phyloP scores from a whole-genome alignment of 2,329 filamentous ascomycete genomes.

The Waltergamsia citrina region DNA sequence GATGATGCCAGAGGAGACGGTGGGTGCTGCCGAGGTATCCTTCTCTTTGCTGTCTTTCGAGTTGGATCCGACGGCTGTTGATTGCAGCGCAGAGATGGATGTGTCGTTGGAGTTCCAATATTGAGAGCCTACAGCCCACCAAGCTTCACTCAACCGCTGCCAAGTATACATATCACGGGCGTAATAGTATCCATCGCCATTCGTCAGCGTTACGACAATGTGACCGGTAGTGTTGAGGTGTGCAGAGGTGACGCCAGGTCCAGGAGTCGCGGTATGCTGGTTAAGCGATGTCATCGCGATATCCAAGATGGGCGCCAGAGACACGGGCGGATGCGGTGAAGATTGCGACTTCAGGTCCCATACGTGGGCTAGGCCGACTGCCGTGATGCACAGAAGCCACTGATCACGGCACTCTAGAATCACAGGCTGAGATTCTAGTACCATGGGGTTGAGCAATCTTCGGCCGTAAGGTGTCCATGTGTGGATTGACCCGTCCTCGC shows the following conservation, averaged over 20 bases:
- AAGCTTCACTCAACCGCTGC: constrained; percentile 92
- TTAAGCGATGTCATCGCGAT: constrained; percentile 73
- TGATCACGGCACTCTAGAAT: constrained; percentile 84
- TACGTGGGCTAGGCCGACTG: constrained; percentile 81
- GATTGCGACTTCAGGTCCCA: constrained; percentile 84
- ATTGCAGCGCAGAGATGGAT: constrained; percentile 71
- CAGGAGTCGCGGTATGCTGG: constrained; percentile 63
- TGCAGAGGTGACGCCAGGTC: constrained; percentile 81
- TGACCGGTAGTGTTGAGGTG: constrained; percentile 82
- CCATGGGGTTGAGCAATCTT: constrained; percentile 71
- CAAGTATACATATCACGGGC: constrained; percentile 77
- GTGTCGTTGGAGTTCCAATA: constrained; percentile 99
- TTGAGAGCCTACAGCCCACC: constrained; percentile 97
- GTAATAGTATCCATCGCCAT: constrained; percentile 91
- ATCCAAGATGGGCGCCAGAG: constrained; percentile 80
- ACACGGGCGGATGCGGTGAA: constrained; percentile 82
- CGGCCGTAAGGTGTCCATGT: constrained; percentile 89
- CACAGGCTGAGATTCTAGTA: constrained; percentile 87
- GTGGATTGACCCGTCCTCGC: constrained; percentile 85
- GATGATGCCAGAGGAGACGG: constrained; percentile 83
- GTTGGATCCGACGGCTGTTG: constrained; percentile 54
- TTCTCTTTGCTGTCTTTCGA: constrained; percentile 31
- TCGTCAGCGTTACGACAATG: constrained; percentile 82
- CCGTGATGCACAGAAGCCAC: constrained; percentile 84
- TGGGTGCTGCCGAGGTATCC: constrained; percentile 36